Percentiles rank a stretch among this genome's conserved stretches.
phyloP scores from a whole-genome alignment of 768 basidiomycete species.

The Tylopilus sp. region DNA sequence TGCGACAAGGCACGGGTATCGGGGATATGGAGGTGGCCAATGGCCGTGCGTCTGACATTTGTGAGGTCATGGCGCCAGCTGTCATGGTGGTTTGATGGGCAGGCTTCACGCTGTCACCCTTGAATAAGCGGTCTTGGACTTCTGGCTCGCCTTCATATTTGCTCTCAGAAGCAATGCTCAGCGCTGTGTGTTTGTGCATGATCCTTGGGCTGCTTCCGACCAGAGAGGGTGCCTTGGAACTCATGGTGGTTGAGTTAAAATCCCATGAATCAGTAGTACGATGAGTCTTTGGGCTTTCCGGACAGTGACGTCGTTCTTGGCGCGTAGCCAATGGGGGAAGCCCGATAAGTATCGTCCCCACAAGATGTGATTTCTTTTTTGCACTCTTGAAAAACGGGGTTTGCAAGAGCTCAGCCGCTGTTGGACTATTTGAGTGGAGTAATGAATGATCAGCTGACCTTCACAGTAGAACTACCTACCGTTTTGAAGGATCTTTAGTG shows the following conservation, averaged over 20 bases:
- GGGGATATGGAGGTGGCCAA: neutral
- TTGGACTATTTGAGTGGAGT: slow-evolving; percentile 50
- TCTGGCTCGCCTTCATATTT: slow-evolving; percentile 7
- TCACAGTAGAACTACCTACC: slow-evolving; percentile 40
- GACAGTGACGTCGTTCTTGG: slow-evolving; percentile 60
- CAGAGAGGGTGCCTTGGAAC: slow-evolving; percentile 30
- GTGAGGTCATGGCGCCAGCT: neutral
- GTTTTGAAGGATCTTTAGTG: slow-evolving; percentile 74
- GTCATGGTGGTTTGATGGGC: neutral
- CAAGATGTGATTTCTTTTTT: slow-evolving; percentile 77
- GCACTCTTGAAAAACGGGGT: slow-evolving; percentile 76
- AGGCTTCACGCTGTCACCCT: slow-evolving; percentile 4
- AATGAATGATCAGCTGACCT: neutral
- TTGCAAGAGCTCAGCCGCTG: slow-evolving; percentile 71
- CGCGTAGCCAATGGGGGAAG: slow-evolving; percentile 71
- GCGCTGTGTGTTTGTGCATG: neutral
- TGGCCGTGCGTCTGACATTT: neutral
- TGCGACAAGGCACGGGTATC: slow-evolving; percentile 2
- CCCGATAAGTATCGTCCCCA: slow-evolving; percentile 68
- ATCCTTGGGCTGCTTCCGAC: slow-evolving; percentile 4
- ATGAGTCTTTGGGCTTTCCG: slow-evolving; percentile 35
- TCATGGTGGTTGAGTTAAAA: slow-evolving; percentile 49
- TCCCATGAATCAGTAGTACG: slow-evolving; percentile 80
- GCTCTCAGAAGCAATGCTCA: slow-evolving; percentile 5
- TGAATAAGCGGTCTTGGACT: neutral